These are phyloP conservation scores for Solanum sparsipilum DNA, from an alignment of 257 asterid species.

Conservation along the genomic window DNA sequence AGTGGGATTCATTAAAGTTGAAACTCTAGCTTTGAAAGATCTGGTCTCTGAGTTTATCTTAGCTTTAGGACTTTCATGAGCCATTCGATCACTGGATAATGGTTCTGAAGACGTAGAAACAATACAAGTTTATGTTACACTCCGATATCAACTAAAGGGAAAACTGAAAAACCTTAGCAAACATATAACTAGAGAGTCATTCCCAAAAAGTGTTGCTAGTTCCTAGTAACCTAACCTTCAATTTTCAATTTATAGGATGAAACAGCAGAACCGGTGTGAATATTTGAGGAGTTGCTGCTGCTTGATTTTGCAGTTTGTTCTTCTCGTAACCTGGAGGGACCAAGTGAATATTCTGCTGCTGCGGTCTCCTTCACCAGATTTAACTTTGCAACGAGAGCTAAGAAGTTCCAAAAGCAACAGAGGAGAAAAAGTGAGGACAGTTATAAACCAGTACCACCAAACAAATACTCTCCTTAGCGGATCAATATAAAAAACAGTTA, in stretches of 20 bases:
- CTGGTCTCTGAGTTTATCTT: neutral
- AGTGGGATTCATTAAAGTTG: conserved; percentile 8
- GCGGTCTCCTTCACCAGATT: neutral
- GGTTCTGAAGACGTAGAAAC: neutral
- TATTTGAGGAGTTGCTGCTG: neutral
- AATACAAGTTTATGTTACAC: neutral
- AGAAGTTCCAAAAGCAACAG: neutral
- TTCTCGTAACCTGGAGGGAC: neutral
- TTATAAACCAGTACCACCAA: neutral
- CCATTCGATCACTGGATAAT: neutral
- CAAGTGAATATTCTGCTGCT: neutral
- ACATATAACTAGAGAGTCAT: neutral
- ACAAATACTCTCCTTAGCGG: neutral
- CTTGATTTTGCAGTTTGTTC: neutral
- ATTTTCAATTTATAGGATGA: neutral
- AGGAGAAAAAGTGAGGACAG: neutral
- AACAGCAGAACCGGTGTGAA: neutral
- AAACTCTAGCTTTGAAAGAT: neutral
- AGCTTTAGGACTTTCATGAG: neutral
- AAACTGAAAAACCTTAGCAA: neutral
- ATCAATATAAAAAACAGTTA: neutral
- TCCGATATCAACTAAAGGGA: neutral
- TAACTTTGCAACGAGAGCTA: conserved; percentile 19
- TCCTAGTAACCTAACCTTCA: conserved; percentile 4
- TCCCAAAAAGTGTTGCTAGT: neutral